Evolutionary conservation across 441 rosid genomes (phyloP).

Genomic region (Pelargonium australe): DNA sequence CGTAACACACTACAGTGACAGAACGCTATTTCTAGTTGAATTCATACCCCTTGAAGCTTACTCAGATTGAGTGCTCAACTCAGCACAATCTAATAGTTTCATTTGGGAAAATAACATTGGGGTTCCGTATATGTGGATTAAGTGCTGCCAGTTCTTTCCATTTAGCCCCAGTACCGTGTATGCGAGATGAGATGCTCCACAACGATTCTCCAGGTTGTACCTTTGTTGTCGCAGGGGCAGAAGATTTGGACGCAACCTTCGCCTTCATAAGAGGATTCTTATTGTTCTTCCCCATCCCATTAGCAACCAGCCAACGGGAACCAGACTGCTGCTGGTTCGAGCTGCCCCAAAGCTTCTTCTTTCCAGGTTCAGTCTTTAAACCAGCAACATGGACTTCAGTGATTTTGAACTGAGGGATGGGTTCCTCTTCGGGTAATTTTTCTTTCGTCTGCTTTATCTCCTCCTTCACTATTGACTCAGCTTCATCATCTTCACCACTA

Average conservation of each 20-base stretch:
- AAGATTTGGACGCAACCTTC: constrained; percentile 36
- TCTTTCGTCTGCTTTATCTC: constrained; percentile 32
- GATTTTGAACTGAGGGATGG: constrained; percentile 59
- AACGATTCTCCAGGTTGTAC: constrained; percentile 53
- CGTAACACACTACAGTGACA: not conserved
- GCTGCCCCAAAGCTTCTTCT: constrained; percentile 70
- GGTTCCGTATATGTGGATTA: constrained; percentile 41
- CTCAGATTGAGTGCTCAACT: constrained; percentile 13
- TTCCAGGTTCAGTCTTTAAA: constrained; percentile 51
- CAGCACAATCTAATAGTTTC: constrained; percentile 31
- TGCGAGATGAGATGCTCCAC: constrained; percentile 78
- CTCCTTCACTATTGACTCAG: constrained; percentile 22
- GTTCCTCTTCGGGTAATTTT: constrained; percentile 42
- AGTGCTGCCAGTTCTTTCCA: constrained; percentile 51
- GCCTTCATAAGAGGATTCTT: constrained; percentile 52
- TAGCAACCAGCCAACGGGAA: constrained; percentile 87
- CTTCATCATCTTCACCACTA: constrained; percentile 40
- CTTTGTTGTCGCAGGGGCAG: constrained; percentile 35
- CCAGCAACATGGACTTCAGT: constrained; percentile 87
- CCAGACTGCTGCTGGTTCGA: constrained; percentile 72
- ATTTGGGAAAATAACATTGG: constrained; percentile 38
- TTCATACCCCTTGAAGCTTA: not conserved
- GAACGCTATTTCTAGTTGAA: not conserved
- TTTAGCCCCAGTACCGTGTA: constrained; percentile 47
- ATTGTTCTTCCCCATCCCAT: constrained; percentile 88